phyloP scores from a whole-genome alignment of 176 grass and related monocot species.

The Raddia distichophylla region DNA sequence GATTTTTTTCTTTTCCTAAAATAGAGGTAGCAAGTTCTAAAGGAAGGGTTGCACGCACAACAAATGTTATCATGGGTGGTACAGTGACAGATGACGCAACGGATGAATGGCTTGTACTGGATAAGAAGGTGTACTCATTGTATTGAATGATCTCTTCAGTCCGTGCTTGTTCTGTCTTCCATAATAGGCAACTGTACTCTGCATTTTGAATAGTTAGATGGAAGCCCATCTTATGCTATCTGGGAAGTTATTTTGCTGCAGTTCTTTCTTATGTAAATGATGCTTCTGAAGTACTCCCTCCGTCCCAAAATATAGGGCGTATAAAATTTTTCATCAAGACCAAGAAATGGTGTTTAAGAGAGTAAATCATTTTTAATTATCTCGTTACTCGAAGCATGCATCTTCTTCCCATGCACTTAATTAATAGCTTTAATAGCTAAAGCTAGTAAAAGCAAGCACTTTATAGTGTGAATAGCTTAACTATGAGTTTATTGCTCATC shows the following conservation, averaged over 20 bases:
- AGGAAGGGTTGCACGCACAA: constrained; percentile 74
- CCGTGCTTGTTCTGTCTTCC: neutral
- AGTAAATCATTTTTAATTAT: too few species aligned
- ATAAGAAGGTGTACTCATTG: constrained; percentile 59
- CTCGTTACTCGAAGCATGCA: too few species aligned
- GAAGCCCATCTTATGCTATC: neutral
- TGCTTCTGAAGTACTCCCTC: neutral
- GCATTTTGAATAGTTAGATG: neutral
- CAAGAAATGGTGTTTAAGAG: too few species aligned
- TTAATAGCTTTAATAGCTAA: too few species aligned
- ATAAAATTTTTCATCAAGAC: too few species aligned
- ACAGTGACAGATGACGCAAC: constrained; percentile 72
- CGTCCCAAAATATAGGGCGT: too few species aligned
- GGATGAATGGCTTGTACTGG: constrained; percentile 76
- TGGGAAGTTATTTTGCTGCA: neutral
- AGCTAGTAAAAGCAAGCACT: too few species aligned
- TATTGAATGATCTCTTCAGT: neutral
- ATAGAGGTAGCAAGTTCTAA: constrained; percentile 75
- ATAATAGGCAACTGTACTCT: neutral
- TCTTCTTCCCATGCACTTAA: too few species aligned
- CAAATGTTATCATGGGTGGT: constrained; percentile 84
- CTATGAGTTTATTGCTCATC: too few species aligned
- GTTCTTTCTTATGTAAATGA: neutral
- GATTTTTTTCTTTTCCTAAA: constrained; percentile 35
- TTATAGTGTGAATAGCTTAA: too few species aligned